These are phyloP conservation scores for Collybia sordida DNA, from an alignment of 768 basidiomycete genomes.

Conservation along the genomic window DNA sequence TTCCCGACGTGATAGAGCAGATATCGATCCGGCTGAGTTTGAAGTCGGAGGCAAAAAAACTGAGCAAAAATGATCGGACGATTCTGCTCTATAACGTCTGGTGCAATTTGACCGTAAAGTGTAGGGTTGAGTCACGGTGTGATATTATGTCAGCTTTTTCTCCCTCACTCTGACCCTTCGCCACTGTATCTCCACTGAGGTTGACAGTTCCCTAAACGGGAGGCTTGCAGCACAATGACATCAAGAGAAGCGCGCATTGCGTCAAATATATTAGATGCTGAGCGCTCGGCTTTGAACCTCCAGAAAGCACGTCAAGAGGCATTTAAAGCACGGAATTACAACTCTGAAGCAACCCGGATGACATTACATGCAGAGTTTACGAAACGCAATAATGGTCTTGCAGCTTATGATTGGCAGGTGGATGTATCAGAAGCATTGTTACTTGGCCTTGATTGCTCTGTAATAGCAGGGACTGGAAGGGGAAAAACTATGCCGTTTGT, in stretches of 20 bases:
- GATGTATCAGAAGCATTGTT: conserved; percentile 34
- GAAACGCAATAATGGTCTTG: conserved; percentile 5
- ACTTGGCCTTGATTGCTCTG: conserved; percentile 29
- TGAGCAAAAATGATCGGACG: not conserved
- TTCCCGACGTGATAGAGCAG: not conserved
- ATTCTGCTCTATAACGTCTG: not conserved
- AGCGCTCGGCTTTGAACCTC: not conserved
- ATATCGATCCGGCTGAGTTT: not conserved
- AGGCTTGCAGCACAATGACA: not conserved
- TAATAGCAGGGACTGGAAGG: conserved; percentile 35
- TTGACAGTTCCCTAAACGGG: not conserved
- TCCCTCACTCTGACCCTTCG: not conserved
- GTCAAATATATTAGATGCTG: not conserved
- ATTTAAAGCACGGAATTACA: not conserved
- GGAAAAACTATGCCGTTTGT: conserved; percentile 39
- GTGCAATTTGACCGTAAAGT: not conserved
- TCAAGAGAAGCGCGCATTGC: not conserved
- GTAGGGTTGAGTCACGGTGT: not conserved
- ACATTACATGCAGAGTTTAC: not conserved
- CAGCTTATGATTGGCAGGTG: conserved; percentile 35
- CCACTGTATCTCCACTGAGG: not conserved
- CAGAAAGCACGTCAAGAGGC: not conserved
- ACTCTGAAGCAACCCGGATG: not conserved
- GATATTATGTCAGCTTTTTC: not conserved
- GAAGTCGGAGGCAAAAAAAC: not conserved